Conservation (phyloP, 345 rosid species). For the Angophora floribunda region DNA sequence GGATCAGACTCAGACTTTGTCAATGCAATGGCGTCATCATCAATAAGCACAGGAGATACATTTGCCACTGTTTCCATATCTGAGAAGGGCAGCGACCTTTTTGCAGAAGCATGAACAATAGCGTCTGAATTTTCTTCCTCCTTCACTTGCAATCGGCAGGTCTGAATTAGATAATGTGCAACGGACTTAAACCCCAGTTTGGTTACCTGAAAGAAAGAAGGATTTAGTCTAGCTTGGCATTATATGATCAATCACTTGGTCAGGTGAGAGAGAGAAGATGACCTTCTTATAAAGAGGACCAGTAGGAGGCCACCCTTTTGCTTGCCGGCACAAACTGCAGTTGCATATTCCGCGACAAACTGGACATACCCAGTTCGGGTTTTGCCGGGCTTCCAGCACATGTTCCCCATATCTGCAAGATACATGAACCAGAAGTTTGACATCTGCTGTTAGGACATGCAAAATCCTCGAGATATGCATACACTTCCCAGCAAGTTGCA, state of each 20-base stretch:
- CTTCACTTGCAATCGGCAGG: conserved; percentile 18
- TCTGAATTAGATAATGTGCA: conserved; percentile 85
- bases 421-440: neutral
- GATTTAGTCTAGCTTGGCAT: neutral
- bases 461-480: neutral
- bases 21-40: neutral
- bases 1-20: conserved; percentile 12
- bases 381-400: conserved; percentile 77
- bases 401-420: conserved; percentile 79
- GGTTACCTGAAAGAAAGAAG: conserved; percentile 35
- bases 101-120: conserved; percentile 38
- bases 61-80: conserved; percentile 9
- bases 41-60: neutral
- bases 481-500: neutral
- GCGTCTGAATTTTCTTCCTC: conserved; percentile 15
- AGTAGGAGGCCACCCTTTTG: conserved; percentile 80
- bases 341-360: conserved; percentile 89
- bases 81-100: conserved; percentile 48
- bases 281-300: conserved; percentile 74
- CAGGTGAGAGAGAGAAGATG: neutral
- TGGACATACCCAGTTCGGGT: conserved; percentile 79
- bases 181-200: conserved; percentile 80
- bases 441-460: neutral
- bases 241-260: neutral
- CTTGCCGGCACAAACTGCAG: conserved; percentile 80